phyloP scores from a whole-genome alignment of 495 filamentous ascomycete genomes.

The Neurospora discreta region DNA sequence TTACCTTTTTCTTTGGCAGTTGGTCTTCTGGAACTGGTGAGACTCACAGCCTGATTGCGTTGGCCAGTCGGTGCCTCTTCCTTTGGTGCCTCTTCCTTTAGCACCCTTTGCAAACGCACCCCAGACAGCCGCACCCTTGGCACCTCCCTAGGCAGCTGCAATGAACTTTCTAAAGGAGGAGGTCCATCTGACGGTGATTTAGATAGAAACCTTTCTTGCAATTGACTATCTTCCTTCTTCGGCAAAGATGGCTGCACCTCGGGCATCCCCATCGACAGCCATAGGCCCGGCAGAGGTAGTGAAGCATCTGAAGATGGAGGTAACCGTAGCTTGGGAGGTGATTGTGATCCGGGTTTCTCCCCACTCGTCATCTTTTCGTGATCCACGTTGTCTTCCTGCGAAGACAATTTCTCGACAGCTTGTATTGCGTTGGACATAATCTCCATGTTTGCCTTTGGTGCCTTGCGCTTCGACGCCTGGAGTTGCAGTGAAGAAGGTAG shows the following conservation, averaged over 20 bases:
- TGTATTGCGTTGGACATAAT: neutral
- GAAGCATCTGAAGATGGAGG: neutral
- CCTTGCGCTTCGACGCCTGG: neutral
- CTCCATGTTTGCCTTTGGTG: neutral
- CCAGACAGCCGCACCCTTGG: neutral
- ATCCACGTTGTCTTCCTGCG: neutral
- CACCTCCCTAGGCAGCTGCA: neutral
- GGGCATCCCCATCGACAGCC: neutral
- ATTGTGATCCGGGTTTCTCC: neutral
- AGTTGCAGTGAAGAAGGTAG: neutral
- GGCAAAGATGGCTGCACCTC: neutral
- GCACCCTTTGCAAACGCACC: neutral
- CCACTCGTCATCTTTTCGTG: neutral
- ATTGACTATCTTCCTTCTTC: neutral
- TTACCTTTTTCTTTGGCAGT: neutral
- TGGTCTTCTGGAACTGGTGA: neutral
- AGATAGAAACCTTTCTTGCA: no score
- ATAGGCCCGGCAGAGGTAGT: neutral
- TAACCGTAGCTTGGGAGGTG: neutral
- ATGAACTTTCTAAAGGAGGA: neutral
- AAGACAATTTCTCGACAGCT: neutral
- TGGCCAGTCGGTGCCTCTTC: no score
- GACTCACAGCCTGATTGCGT: neutral
- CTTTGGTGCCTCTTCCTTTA: neutral
- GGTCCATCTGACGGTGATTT: neutral